phyloP scores from a whole-genome alignment of 2,329 filamentous ascomycete species.

The Aspergillus brasiliensis region DNA sequence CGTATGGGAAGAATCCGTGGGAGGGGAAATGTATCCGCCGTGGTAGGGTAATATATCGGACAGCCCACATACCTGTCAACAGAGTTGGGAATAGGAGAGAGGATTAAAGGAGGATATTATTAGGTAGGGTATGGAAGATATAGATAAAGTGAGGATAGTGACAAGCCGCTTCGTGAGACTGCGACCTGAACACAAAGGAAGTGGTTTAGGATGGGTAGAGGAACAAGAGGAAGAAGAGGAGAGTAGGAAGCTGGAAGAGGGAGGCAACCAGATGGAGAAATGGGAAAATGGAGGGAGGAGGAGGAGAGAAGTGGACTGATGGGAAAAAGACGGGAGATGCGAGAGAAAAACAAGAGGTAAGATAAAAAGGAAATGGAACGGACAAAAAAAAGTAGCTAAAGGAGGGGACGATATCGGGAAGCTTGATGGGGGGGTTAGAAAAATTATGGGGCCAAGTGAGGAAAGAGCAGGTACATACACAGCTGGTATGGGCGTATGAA shows the following conservation, averaged over 20 bases:
- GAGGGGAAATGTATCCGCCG: neutral
- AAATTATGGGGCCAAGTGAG: slow-evolving; percentile 13
- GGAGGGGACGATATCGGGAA: slow-evolving; percentile 22
- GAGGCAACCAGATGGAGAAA: slow-evolving; percentile 18
- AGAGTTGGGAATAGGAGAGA: slow-evolving; percentile 19
- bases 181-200: slow-evolving; percentile 18
- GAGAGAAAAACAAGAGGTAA: slow-evolving; percentile 15
- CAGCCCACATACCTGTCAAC: slow-evolving; percentile 24
- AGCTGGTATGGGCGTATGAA: slow-evolving; percentile 10
- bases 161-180: slow-evolving; percentile 13
- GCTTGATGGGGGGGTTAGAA: slow-evolving; percentile 14
- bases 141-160: slow-evolving; percentile 12
- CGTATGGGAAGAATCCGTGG: neutral
- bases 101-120: slow-evolving; percentile 18
- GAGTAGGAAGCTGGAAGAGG: slow-evolving; percentile 28
- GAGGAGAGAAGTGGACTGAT: slow-evolving; percentile 13
- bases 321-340: slow-evolving; percentile 14
- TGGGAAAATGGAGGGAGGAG: slow-evolving; percentile 11
- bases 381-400: slow-evolving; percentile 9
- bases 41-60: neutral
- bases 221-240: slow-evolving; percentile 29
- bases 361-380: slow-evolving; percentile 14
- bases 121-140: slow-evolving; percentile 17
- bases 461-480: slow-evolving; percentile 11
- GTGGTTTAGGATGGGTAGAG: slow-evolving; percentile 21